Evolutionary conservation across 352 stramenopile species (phyloP).

Genomic region (Phytophthora kernoviae): DNA sequence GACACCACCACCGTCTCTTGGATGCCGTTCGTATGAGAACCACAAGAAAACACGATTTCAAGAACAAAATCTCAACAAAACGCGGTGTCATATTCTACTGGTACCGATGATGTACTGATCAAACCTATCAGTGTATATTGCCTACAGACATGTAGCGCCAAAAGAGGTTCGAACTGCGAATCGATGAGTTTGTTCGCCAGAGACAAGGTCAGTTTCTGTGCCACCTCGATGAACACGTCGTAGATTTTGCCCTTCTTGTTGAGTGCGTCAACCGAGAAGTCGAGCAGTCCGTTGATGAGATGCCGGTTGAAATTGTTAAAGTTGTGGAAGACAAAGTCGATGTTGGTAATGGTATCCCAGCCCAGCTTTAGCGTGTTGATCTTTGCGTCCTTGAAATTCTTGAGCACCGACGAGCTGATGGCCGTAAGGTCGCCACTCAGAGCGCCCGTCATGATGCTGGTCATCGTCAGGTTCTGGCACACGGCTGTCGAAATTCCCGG

Average conservation of each 20-base stretch:
- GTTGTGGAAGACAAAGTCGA: slow-evolving; percentile 53
- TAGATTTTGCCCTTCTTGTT: slow-evolving; percentile 74
- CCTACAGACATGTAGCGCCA: slow-evolving; percentile 47
- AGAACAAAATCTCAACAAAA: no score
- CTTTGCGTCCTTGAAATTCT: slow-evolving; percentile 46
- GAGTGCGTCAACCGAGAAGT: slow-evolving; percentile 47
- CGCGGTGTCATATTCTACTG: no score
- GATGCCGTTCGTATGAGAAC: no score
- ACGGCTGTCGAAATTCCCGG: slow-evolving; percentile 27
- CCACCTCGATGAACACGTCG: slow-evolving; percentile 39
- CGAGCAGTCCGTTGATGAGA: slow-evolving; percentile 52
- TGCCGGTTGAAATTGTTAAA: slow-evolving; percentile 41
- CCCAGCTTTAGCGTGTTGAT: slow-evolving; percentile 35
- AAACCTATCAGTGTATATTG: slow-evolving; percentile 17
- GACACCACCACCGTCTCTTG: no score
- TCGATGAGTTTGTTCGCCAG: slow-evolving; percentile 58
- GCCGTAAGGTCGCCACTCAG: slow-evolving; percentile 30
- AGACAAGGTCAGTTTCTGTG: slow-evolving; percentile 47
- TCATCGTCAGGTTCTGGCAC: slow-evolving; percentile 58
- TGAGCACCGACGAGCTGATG: slow-evolving; percentile 35
- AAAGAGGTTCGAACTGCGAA: slow-evolving; percentile 52
- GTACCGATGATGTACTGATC: background rate
- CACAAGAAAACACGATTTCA: no score
- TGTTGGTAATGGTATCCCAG: slow-evolving; percentile 46
- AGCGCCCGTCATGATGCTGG: slow-evolving; percentile 42